Base-by-base conservation (phyloP, 257 asterid species). In the Ilex asprella region DNA sequence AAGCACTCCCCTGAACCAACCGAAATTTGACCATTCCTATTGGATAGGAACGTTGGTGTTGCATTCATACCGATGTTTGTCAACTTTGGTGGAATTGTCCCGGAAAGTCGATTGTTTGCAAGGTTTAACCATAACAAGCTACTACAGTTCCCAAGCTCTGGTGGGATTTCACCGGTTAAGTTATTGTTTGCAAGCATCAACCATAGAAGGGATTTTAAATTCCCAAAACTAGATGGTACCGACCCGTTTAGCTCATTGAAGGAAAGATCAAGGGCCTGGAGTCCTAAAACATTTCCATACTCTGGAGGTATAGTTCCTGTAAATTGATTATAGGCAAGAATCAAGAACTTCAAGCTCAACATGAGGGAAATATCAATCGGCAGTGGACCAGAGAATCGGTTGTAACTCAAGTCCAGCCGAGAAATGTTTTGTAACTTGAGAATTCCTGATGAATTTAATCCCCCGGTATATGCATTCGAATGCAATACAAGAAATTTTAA, bases 211-310 rank as follows among this genome's bases (percentile, higher is more conserved):
- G 97, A 91, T 39, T n/a, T 79, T 16, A 87, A 63, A 39, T 72
- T 85, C 16, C 97, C 97, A 10, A 87, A 72, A 55, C 79, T 78
- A 39, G 75, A 56, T 16, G 97, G 97, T 7, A 91, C 84, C 3
- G 77, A 12, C 8, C 97, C 91, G 8, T 21, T 77, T 56, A 93
- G 62, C 47, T 31, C 57, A 61, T 93, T 93, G 76, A 75, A 89
- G 29, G 99, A 93, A 31, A 93, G 84, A 72, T 93, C 99, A 58
- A 93, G 80, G 7, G 94, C 96, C 61, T 93, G 99, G 30, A 93
- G 85, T 0, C 81, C 81, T 2, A 61, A 65, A 9, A 93, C 72
- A 57, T 76, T 55, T 29, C 99, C 97, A 29, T 81, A 93, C 66
- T 79, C 90, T 3, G 72, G 43, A 16, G 99, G 99, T 68, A 93